Conservation (phyloP, 176 grass and related monocot species). For the Oryza meridionalis region DNA sequence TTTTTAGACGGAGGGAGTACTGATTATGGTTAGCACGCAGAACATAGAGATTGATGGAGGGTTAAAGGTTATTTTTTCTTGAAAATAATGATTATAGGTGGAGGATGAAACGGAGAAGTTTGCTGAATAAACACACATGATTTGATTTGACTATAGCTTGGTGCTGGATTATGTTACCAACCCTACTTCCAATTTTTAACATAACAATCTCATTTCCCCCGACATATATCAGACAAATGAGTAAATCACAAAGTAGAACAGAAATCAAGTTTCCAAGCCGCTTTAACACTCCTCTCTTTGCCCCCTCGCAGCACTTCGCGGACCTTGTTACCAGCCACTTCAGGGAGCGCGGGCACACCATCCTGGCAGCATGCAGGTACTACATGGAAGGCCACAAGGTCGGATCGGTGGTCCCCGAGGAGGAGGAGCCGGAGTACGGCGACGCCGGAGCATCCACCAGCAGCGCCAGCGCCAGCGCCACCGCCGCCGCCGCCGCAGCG, state of each 20-base stretch:
- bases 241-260: background rate
- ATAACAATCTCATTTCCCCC: background rate
- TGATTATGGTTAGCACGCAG: background rate
- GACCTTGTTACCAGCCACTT: slow-evolving; percentile 83
- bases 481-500: too few relatives aligned
- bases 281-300: slow-evolving; percentile 1
- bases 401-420: slow-evolving; percentile 63
- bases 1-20: background rate
- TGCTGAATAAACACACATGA: background rate
- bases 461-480: background rate
- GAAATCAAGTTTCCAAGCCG: background rate
- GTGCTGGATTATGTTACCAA: background rate
- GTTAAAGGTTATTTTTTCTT: background rate
- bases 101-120: background rate
- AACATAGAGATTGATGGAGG: background rate
- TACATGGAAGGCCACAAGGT: slow-evolving; percentile 73
- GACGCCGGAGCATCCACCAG: slow-evolving; percentile 21
- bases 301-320: slow-evolving; percentile 68
- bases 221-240: background rate
- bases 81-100: background rate
- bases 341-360: slow-evolving; percentile 48
- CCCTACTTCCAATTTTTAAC: background rate
- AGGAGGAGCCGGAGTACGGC: slow-evolving; percentile 19
- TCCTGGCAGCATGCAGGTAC: slow-evolving; percentile 71
- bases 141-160: background rate